Evolutionary conservation across 305 asterid species (phyloP), one percentile per base, ranked within the genome.

Genomic region (Fraxinus baroniana): DNA sequence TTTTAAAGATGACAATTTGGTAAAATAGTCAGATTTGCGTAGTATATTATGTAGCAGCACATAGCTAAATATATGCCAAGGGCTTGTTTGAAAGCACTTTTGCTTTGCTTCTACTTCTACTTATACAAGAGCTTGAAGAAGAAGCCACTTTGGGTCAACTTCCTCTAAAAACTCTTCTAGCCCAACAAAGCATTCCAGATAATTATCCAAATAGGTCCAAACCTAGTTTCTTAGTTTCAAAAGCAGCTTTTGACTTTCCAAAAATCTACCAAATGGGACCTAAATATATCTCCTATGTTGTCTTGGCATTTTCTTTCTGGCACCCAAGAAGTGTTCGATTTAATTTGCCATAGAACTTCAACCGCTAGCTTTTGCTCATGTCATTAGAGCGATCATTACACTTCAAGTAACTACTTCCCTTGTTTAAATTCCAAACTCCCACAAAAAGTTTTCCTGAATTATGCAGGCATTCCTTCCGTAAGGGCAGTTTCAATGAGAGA

Each of bases 401-500:
- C 30, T 20, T 60, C 9, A 2, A 22, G 70, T 20, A 60, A 60
- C 70, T 24, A 62, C 72, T 62, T 62, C 30, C 33, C 33, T 62
- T 62, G 72, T 22, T 32, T 30, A 15, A 30, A 70, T 70, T 70
- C 12, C 44, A 24, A 64, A 70, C 41, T 70, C 24, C 2, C 3
- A 70, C 22, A 32, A 70, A 70, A 13, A 37, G 41, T 35, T 35
- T 84, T 74, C 33, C 74, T 57, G 76, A 33, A 81, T 74, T 24
- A 26, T 79, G 76, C 81, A 91, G 95, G 88, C 78, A 82, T 77
- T 76, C 90, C 95, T 18, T 89, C 87, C 7, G 80, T 94, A 81
- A 94, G 99, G 85, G 92, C 98, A 13, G 99, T 96, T 85, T 94
- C 98, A 7, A 96, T 96, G 99, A 91, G 99, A 85, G 99, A 96